Evolutionary conservation across 306 rosid genomes (phyloP).

Genomic region (Prunus salicina): DNA sequence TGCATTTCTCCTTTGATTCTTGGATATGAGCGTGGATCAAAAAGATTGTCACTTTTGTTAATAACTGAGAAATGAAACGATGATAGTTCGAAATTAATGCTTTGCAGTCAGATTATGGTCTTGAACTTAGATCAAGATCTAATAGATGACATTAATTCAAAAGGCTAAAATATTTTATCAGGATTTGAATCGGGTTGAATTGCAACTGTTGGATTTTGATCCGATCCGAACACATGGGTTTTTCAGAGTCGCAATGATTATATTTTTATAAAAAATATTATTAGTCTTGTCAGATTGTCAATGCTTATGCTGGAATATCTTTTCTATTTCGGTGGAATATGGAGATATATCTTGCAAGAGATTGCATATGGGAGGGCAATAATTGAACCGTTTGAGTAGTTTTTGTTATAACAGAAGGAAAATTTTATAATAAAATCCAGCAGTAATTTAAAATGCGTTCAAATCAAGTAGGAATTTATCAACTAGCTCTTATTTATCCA

Average conservation of each 20-base stretch:
- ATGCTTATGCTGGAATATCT: neutral
- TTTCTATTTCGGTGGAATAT: too few species aligned
- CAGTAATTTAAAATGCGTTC: too few species aligned
- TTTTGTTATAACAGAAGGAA: neutral
- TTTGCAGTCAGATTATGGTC: neutral
- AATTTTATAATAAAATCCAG: too few species aligned
- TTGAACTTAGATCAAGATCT: neutral
- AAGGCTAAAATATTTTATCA: neutral
- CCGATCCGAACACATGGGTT: neutral
- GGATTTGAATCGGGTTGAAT: neutral
- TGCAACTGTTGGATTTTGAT: neutral
- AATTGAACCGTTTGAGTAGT: neutral
- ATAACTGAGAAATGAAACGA: neutral
- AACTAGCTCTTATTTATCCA: too few species aligned
- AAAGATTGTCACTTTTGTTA: neutral
- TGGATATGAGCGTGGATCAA: constrained; percentile 10
- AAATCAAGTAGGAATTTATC: too few species aligned
- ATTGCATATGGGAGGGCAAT: neutral
- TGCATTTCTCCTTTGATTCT: neutral
- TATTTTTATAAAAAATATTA: neutral
- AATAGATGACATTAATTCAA: neutral
- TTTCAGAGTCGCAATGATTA: neutral
- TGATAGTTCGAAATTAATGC: neutral
- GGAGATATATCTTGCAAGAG: neutral
- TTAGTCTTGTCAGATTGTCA: neutral